Conservation (phyloP, 1,284 basidiomycete genomes). For the Puccinia polysora region DNA sequence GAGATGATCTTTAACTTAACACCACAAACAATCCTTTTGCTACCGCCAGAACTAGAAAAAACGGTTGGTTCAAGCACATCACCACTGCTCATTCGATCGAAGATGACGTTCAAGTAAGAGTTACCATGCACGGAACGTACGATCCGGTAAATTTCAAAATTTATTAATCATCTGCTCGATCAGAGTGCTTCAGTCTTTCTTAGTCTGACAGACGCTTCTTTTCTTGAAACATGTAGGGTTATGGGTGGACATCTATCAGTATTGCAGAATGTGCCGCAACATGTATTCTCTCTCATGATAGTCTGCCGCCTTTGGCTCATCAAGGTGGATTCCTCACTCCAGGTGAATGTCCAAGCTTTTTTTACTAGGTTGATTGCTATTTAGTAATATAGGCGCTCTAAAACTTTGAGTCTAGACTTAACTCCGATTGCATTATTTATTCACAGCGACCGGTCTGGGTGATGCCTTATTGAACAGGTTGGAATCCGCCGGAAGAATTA, state of each 20-base stretch:
- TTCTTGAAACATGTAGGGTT: slow-evolving; percentile 44
- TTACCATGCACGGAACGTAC: slow-evolving; percentile 46
- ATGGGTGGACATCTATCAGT: slow-evolving; percentile 47
- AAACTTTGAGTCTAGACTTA: not conserved
- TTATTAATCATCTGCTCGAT: not conserved
- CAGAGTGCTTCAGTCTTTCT: not conserved
- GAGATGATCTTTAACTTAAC: no score
- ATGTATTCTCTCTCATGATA: slow-evolving; percentile 48
- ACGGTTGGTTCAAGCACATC: slow-evolving; percentile 48
- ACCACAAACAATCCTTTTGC: not conserved
- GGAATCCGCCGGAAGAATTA: slow-evolving; percentile 11
- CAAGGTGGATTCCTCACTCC: slow-evolving; percentile 50
- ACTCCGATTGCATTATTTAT: not conserved
- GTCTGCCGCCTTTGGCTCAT: slow-evolving; percentile 48
- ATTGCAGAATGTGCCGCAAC: slow-evolving; percentile 48
- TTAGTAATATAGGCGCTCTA: not conserved
- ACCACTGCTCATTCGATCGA: slow-evolving; percentile 48
- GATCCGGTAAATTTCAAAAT: slow-evolving; percentile 46
- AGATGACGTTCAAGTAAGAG: slow-evolving; percentile 45
- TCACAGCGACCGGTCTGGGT: slow-evolving; percentile 30
- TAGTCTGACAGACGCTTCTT: not conserved
- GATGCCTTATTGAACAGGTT: slow-evolving; percentile 25
- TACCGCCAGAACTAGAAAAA: slow-evolving; percentile 40
- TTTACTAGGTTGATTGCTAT: not conserved
- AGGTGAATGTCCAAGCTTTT: slow-evolving; percentile 8